A percentile compares a stretch with the other conserved stretches of the same genome.
These are phyloP conservation scores for Sisymbrium irio DNA, from an alignment of 345 rosid species.

Conservation along the genomic window DNA sequence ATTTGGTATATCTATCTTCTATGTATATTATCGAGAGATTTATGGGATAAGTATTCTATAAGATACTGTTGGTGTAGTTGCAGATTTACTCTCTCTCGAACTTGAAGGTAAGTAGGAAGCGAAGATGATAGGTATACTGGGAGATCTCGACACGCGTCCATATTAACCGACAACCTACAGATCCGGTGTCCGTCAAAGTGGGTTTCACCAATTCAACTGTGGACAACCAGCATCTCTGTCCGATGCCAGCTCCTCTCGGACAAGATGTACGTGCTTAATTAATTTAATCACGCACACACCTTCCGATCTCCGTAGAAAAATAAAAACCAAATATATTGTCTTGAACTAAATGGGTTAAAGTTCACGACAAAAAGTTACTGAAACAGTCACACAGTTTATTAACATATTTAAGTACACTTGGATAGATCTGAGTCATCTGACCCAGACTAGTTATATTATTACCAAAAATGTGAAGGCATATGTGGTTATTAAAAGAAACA, in stretches of 20 bases:
- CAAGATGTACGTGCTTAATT: conserved; percentile 17
- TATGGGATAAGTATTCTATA: background rate
- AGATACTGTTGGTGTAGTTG: background rate
- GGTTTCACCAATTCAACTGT: background rate
- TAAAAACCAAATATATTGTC: background rate
- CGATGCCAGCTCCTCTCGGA: conserved; percentile 62
- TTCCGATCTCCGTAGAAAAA: background rate
- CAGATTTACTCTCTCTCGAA: background rate
- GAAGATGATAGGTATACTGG: background rate
- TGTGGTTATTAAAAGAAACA: too few species aligned
- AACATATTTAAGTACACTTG: background rate
- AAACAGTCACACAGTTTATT: background rate
- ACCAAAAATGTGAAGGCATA: too few species aligned
- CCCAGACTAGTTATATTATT: background rate
- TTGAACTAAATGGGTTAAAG: background rate
- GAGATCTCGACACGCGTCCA: conserved; percentile 45
- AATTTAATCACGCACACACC: background rate
- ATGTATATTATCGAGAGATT: background rate
- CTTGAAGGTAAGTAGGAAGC: background rate
- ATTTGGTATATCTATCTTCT: too few species aligned
- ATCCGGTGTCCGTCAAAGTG: conserved; percentile 44
- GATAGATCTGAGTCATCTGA: background rate
- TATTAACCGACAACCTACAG: conserved; percentile 45
- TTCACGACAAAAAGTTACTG: background rate
- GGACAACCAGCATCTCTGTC: conserved; percentile 59